These are phyloP conservation scores for Trypanosoma platydactyli DNA, from an alignment of 208 protist genomes.

Conservation along the genomic window DNA sequence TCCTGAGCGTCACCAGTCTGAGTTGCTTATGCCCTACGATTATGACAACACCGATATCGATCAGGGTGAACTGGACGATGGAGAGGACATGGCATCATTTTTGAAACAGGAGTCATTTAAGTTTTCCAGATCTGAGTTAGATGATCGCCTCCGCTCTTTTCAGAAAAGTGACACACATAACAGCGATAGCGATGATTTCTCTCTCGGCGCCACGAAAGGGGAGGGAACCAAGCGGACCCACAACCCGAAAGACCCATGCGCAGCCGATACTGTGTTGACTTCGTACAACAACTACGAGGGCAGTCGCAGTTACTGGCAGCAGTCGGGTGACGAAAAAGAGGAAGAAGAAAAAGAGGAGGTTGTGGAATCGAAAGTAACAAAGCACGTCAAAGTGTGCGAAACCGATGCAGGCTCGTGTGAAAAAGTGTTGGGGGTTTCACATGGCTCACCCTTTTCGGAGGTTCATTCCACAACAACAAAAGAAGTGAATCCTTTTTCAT, in stretches of 20 bases:
- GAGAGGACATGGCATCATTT: background rate
- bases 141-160: background rate
- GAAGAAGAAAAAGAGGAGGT: background rate
- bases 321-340: background rate
- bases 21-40: conserved; percentile 65
- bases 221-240: background rate
- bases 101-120: background rate
- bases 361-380: no score
- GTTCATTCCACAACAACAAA: no score
- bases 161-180: no score
- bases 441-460: no score
- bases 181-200: background rate
- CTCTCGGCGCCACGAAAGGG: background rate
- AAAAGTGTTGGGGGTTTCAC: no score
- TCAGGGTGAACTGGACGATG: background rate
- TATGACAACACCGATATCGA: conserved; percentile 47
- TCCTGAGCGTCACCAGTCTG: conserved; percentile 31
- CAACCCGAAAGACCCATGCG: no score
- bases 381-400: no score
- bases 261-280: conserved; percentile 11
- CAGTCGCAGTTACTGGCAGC: conserved; percentile 4
- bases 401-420: no score
- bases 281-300: conserved; percentile 22
- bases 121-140: background rate
- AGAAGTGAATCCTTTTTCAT: no score